Conservation (phyloP, 345 rosid genomes). For the Melastoma malabathricum region DNA sequence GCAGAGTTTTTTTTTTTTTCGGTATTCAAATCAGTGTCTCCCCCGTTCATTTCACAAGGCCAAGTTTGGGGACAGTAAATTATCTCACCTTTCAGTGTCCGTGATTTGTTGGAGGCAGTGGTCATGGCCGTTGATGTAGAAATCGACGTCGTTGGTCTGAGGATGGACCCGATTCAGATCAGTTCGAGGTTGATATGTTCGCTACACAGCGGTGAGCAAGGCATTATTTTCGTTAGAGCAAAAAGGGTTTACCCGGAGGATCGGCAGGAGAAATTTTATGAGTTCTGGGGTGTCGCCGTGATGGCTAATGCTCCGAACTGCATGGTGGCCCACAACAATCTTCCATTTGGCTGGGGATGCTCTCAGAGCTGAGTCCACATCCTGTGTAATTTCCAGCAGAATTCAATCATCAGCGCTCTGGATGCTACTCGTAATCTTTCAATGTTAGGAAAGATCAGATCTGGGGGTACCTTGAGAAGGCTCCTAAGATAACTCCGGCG, state of each 20-base stretch:
- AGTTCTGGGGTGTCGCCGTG: slow-evolving; percentile 63
- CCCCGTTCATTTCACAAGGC: neutral
- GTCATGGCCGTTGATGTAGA: slow-evolving; percentile 53
- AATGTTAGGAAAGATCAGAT: no score
- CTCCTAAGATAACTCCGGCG: slow-evolving; percentile 27
- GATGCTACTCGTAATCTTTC: no score
- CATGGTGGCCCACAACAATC: slow-evolving; percentile 66
- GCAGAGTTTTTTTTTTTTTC: neutral
- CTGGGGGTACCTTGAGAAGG: slow-evolving; percentile 19
- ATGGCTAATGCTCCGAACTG: slow-evolving; percentile 56
- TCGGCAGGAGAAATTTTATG: slow-evolving; percentile 32
- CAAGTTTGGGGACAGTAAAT: neutral
- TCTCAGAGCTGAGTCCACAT: slow-evolving; percentile 29
- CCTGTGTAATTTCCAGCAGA: slow-evolving; percentile 7
- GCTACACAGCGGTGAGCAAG: no score
- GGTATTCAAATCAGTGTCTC: neutral
- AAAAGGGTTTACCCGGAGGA: slow-evolving; percentile 23
- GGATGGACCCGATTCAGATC: neutral
- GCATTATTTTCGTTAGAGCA: no score
- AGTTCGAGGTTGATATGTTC: no score
- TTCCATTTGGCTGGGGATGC: slow-evolving; percentile 53
- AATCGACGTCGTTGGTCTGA: slow-evolving; percentile 34
- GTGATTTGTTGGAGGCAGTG: slow-evolving; percentile 47
- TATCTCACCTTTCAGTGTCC: slow-evolving; percentile 21
- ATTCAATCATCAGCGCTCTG: no score